Conservation (phyloP, 345 rosid species). For the Lepidium didymum region DNA sequence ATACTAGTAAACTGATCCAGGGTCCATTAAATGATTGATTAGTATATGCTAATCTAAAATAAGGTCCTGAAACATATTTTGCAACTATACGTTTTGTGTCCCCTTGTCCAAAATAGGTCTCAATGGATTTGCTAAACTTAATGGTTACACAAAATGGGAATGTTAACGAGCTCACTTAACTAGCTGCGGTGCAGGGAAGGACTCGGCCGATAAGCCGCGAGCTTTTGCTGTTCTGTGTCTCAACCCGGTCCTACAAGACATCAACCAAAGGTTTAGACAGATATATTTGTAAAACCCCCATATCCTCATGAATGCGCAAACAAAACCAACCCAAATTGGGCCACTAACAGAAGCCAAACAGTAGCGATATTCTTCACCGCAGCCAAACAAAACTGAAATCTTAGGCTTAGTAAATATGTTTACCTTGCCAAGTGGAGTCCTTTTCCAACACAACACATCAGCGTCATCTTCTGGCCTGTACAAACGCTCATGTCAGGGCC, state of each 20-base stretch:
- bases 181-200: conserved; percentile 43
- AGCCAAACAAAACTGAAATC: not conserved
- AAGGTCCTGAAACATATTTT: not conserved
- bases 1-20: not conserved
- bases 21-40: not conserved
- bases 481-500: conserved; percentile 1
- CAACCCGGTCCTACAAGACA: conserved; percentile 44
- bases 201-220: conserved; percentile 43
- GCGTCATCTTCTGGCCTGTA: conserved; percentile 48
- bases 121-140: not conserved
- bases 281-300: not conserved
- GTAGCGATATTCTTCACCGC: not conserved
- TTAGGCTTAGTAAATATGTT: not conserved
- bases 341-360: not conserved
- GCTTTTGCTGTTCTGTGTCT: conserved; percentile 32
- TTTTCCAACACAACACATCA: conserved; percentile 62
- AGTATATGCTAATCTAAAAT: not conserved
- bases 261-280: not conserved
- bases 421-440: conserved; percentile 57
- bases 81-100: conserved; percentile 15
- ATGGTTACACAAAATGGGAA: conserved; percentile 8
- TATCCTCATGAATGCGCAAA: not conserved
- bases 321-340: not conserved
- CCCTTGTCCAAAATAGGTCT: conserved; percentile 6
- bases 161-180: conserved; percentile 4